These are phyloP conservation scores for Suaeda aralocaspica DNA, from an alignment of 148 eudicot species.

Conservation along the genomic window DNA sequence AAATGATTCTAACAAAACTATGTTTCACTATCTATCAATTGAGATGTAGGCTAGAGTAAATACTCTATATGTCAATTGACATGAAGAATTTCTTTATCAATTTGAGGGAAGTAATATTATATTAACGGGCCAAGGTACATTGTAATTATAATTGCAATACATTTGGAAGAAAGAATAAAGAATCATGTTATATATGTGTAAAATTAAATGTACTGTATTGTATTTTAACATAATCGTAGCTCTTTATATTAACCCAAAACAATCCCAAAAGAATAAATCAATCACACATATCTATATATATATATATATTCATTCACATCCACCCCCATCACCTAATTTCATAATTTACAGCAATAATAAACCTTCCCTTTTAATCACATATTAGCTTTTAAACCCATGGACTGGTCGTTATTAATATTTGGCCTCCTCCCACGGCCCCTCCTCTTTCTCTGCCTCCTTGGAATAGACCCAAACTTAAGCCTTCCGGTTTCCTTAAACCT, in stretches of 20 bases:
- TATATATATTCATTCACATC: conserved; percentile 1
- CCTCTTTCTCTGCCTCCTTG: conserved; percentile 30
- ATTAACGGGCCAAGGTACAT: too few relatives aligned
- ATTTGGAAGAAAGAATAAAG: conserved; percentile 14
- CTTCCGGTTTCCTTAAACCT: conserved; percentile 63
- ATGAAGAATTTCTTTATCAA: too few relatives aligned
- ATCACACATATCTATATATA: background rate
- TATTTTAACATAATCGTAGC: background rate
- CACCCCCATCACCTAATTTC: conserved; percentile 12
- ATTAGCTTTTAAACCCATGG: conserved; percentile 15
- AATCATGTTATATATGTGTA: conserved; percentile 7
- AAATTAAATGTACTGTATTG: background rate
- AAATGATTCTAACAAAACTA: background rate
- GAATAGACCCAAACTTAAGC: conserved; percentile 51
- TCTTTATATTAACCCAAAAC: conserved; percentile 10
- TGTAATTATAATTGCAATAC: too few relatives aligned
- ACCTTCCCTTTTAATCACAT: background rate
- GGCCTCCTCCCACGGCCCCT: conserved; percentile 22
- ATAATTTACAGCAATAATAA: conserved; percentile 5
- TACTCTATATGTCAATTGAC: too few relatives aligned
- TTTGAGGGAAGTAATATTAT: too few relatives aligned
- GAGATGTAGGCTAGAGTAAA: too few relatives aligned
- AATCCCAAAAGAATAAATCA: conserved; percentile 1
- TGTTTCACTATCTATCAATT: background rate
- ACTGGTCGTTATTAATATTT: background rate